Evolutionary conservation across 2,329 filamentous ascomycete species (phyloP).

Genomic region (Penicillium concentricum): DNA sequence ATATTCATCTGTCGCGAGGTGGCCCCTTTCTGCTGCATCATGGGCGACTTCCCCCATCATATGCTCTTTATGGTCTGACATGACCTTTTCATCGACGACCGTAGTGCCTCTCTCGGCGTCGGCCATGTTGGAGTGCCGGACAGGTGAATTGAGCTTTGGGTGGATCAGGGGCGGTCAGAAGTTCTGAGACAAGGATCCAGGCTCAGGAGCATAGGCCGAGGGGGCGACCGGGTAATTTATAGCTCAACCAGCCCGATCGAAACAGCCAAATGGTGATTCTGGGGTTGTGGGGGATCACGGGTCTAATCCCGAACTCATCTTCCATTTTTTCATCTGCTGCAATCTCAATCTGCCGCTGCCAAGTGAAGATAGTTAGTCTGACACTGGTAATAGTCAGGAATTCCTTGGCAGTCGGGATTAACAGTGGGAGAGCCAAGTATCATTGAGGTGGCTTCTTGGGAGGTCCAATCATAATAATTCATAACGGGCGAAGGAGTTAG

Average conservation of each 20-base stretch:
- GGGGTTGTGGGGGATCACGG: slow-evolving; percentile 7
- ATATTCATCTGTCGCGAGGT: slow-evolving; percentile 52
- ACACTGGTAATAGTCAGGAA: not conserved
- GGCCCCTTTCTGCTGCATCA: slow-evolving; percentile 46
- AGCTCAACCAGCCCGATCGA: not conserved
- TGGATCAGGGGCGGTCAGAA: not conserved
- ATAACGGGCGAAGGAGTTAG: not conserved
- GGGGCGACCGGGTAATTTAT: slow-evolving; percentile 1
- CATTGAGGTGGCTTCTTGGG: no score
- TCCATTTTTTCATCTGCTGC: not conserved
- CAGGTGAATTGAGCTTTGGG: not conserved
- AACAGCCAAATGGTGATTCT: not conserved
- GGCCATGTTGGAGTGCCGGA: slow-evolving; percentile 4
- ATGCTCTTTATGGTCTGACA: slow-evolving; percentile 18
- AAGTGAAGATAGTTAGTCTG: not conserved
- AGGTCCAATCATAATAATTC: not conserved
- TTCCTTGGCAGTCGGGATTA: not conserved
- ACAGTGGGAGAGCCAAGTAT: not conserved
- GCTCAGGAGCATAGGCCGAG: not conserved
- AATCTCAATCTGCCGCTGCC: slow-evolving; percentile 12
- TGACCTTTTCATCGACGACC: slow-evolving; percentile 22
- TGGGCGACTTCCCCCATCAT: slow-evolving; percentile 22
- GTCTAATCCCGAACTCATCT: not conserved
- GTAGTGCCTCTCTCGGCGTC: slow-evolving; percentile 4
- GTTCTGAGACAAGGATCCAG: not conserved